Percentiles rank a stretch among this genome's conserved stretches.
Conservation (phyloP, 257 asterid genomes). For the Ophiorrhiza pumila region DNA sequence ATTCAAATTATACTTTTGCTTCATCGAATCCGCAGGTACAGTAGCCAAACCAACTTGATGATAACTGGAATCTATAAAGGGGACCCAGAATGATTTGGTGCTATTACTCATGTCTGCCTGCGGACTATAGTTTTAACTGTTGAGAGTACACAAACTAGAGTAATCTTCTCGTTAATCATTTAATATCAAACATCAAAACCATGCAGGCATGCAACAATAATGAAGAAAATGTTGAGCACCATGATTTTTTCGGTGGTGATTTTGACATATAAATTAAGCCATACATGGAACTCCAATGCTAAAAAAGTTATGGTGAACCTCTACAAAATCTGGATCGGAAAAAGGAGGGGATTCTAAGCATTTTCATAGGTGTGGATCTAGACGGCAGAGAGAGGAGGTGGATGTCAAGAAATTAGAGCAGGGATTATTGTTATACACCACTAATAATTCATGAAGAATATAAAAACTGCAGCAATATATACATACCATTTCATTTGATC, state of each 20-base stretch:
- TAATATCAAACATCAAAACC: neutral
- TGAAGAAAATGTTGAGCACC: neutral
- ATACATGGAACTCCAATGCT: neutral
- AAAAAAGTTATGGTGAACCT: neutral
- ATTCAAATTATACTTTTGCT: neutral
- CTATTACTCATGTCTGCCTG: neutral
- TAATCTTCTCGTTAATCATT: neutral
- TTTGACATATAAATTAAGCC: neutral
- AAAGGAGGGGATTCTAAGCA: no score
- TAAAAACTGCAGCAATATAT: neutral
- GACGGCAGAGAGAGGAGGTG: no score
- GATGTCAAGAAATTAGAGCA: no score
- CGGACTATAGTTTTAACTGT: neutral
- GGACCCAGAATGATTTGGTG: neutral
- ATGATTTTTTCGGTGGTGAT: neutral
- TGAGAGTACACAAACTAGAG: neutral
- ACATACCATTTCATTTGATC: conserved; percentile 87
- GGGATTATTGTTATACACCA: no score
- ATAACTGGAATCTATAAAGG: neutral
- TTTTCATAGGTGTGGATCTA: no score
- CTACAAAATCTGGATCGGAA: neutral
- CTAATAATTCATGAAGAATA: neutral
- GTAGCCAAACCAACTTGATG: neutral
- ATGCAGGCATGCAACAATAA: neutral
- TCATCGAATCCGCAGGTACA: no score